phyloP scores from a whole-genome alignment of 1,139 yeast genomes.

The Kodamaea fungicola region DNA sequence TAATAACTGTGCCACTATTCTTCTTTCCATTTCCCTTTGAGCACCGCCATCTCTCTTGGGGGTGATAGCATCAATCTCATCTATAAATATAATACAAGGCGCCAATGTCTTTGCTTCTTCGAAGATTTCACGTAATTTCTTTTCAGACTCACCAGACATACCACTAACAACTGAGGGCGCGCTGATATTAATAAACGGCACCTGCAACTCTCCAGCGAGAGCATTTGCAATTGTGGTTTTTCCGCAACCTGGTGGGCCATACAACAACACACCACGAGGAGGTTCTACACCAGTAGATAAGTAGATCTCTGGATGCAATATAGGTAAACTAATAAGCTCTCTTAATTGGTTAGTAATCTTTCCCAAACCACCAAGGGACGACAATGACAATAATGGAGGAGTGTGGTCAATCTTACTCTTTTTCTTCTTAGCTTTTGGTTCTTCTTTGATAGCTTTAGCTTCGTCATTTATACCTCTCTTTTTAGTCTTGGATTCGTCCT shows the following conservation, averaged over 20 bases:
- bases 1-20: slow-evolving; percentile 91
- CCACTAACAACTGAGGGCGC: slow-evolving; percentile 98
- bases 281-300: slow-evolving; percentile 88
- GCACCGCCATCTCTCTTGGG: slow-evolving; percentile 97
- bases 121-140: slow-evolving; percentile 85
- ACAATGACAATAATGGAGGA: slow-evolving; percentile 65
- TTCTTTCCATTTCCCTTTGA: slow-evolving; percentile 95
- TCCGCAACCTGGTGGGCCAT: slow-evolving; percentile 99
- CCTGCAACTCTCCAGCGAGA: slow-evolving; percentile 89
- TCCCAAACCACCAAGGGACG: slow-evolving; percentile 88
- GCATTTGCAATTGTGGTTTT: slow-evolving; percentile 96
- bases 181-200: slow-evolving; percentile 85
- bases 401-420: slow-evolving; percentile 55
- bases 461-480: slow-evolving; percentile 10
- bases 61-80: slow-evolving; percentile 97
- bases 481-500: slow-evolving; percentile 6
- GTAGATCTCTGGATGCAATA: slow-evolving; percentile 90
- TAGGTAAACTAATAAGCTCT: slow-evolving; percentile 89
- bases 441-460: slow-evolving; percentile 28
- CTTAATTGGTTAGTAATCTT: slow-evolving; percentile 76
- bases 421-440: slow-evolving; percentile 31
- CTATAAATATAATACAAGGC: slow-evolving; percentile 88
- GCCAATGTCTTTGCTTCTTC: slow-evolving; percentile 90
- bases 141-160: slow-evolving; percentile 99
- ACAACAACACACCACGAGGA: slow-evolving; percentile 90